Evolutionary conservation across 2,329 filamentous ascomycete genomes (phyloP), one percentile per base, ranked within the genome.

Genomic region (Thielaviopsis punctulata): DNA sequence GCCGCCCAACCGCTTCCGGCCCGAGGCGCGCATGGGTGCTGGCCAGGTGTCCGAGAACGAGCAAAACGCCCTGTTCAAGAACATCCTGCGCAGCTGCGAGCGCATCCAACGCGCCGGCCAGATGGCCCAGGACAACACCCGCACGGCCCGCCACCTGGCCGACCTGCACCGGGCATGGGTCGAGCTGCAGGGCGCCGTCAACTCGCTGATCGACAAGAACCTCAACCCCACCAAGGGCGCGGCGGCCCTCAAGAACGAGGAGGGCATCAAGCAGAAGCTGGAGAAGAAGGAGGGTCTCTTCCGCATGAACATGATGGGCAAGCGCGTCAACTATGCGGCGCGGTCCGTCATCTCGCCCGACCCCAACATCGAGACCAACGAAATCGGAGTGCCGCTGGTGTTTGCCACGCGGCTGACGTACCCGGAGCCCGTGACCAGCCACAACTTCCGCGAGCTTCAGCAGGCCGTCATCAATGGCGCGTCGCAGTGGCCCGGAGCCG

Each of bases 261-360:
- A 95, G 57, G 92, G 93, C 59, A 94, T 98, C 69, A 98, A 98
- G 69, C 92, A 98, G 64, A 84, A 89, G 63, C 75, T 98, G 24
- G 92, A 98, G 68, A 98, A 98, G 73, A 98, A 98, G 68, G 93
- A 98, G 63, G 92, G 92, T 58, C 74, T 98, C 25, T 98, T 98
- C 73, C 77, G 92, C 60, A 96, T 95, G 72, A 95, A 98, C 68
- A 96, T 98, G 92, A 98, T 98, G 92, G 92, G 92, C 56, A 98
- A 98, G 73, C 88, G 92, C 72, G 92, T 98, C 69, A 96, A 98
- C 66, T 96, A 92, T 64, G 92, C 92, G 48, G 92, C 92, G 36
- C 84, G 92, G 65, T 94, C 86, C 75, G 92, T 98, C 64, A 98
- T 98, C 60, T 96, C 90, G 9, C 92, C 92, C 0, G 92, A 98